phyloP scores from a whole-genome alignment of 2,329 filamentous ascomycete genomes.

The Cadophora gregata region DNA sequence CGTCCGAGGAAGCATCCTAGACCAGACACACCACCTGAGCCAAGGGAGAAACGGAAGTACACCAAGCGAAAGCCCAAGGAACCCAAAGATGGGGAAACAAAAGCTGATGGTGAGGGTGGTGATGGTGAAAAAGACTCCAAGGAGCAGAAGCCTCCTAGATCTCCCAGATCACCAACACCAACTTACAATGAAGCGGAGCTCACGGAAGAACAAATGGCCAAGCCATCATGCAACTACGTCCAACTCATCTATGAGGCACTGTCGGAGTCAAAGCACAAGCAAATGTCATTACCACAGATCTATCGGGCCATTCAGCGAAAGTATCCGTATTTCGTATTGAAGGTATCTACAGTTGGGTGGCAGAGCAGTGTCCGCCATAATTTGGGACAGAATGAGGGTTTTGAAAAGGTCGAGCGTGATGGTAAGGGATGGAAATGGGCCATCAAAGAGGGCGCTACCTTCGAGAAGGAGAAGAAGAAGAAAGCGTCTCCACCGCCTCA shows the following conservation, averaged over 20 bases:
- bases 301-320: conserved; percentile 63
- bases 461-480: conserved; percentile 62
- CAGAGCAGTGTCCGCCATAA: conserved; percentile 69
- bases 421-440: conserved; percentile 65
- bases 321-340: conserved; percentile 63
- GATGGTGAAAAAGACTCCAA: conserved; percentile 64
- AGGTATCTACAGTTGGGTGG: conserved; percentile 60
- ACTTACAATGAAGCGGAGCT: conserved; percentile 59
- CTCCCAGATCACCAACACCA: conserved; percentile 56
- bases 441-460: conserved; percentile 57
- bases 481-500: conserved; percentile 49
- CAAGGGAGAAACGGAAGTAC: conserved; percentile 69
- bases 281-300: conserved; percentile 64
- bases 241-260: conserved; percentile 63
- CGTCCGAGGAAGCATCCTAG: conserved; percentile 68
- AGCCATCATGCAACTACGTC: conserved; percentile 64
- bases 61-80: conserved; percentile 66
- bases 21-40: conserved; percentile 59
- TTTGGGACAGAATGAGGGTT: conserved; percentile 61
- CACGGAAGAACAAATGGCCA: conserved; percentile 76
- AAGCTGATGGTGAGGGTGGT: conserved; percentile 59
- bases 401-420: conserved; percentile 56
- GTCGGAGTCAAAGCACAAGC: conserved; percentile 52
- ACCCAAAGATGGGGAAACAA: conserved; percentile 49
- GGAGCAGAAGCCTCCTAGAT: conserved; percentile 55